Conservation (phyloP, 1,139 yeast genomes). For the Blastobotrys elegans region DNA sequence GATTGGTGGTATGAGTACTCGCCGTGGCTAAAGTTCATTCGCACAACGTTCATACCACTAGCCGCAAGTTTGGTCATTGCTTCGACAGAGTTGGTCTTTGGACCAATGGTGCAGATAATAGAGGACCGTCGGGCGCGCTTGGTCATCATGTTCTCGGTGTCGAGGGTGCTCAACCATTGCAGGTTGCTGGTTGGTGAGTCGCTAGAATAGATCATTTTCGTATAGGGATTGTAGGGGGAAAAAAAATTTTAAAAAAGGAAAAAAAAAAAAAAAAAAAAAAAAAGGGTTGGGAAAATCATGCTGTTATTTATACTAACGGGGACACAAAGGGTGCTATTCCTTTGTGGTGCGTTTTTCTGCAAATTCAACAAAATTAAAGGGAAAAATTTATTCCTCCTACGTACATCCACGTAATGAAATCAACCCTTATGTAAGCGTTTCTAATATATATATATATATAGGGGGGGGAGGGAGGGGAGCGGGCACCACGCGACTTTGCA, state of each 20-base stretch:
- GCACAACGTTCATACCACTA: conserved; percentile 94
- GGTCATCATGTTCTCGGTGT: conserved; percentile 67
- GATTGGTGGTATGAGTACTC: conserved; percentile 94
- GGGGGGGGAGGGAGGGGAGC: no score
- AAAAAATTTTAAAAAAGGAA: conserved; percentile 6
- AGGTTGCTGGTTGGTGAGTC: conserved; percentile 38
- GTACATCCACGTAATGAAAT: no score
- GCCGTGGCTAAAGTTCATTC: conserved; percentile 99
- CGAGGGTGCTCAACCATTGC: conserved; percentile 81
- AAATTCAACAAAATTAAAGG: no score
- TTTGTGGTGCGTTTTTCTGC: no score
- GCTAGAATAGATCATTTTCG: conserved; percentile 28
- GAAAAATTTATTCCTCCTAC: no score
- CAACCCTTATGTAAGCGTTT: no score
- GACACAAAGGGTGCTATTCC: background rate
- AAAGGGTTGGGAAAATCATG: no score
- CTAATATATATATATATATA: no score
- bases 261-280: conserved; percentile 1
- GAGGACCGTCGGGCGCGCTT: conserved; percentile 75
- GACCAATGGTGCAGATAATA: conserved; percentile 93
- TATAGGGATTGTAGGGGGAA: background rate
- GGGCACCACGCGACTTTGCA: no score
- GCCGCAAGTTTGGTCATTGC: conserved; percentile 81
- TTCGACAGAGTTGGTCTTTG: conserved; percentile 91
- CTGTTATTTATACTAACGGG: no score